Percentiles rank a stretch among this genome's conserved stretches.
These are phyloP conservation scores for Paragyromitra xinjiangensis DNA, from an alignment of 495 filamentous ascomycete species.

Conservation along the genomic window DNA sequence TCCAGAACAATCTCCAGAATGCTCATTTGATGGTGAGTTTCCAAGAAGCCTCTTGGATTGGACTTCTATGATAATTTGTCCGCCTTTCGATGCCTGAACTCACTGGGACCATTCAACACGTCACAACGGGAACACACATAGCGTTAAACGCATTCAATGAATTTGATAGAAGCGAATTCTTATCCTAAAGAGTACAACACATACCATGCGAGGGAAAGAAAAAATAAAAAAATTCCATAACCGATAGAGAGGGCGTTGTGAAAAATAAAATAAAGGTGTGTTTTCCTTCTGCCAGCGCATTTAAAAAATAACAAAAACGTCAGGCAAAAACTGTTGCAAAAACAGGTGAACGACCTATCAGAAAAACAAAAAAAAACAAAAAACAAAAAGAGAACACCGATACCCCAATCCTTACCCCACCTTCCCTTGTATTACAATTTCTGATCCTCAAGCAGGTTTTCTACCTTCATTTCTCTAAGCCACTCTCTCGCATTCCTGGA, in stretches of 20 bases:
- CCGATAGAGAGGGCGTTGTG: constrained; percentile 23
- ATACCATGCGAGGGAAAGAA: constrained; percentile 4
- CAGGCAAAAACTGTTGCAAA: constrained; percentile 34
- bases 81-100: not conserved
- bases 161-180: constrained; percentile 27
- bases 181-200: constrained; percentile 38
- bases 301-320: constrained; percentile 41
- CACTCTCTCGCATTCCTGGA: constrained; percentile 52
- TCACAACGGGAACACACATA: constrained; percentile 4
- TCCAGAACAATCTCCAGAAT: not conserved
- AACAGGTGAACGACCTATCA: constrained; percentile 35
- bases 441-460: constrained; percentile 24
- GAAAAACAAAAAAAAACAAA: constrained; percentile 44
- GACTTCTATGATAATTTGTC: not conserved
- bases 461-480: constrained; percentile 25
- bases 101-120: not conserved
- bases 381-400: constrained; percentile 50
- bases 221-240: constrained; percentile 23
- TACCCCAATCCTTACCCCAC: constrained; percentile 39
- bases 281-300: constrained; percentile 44
- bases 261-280: constrained; percentile 33
- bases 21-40: not conserved
- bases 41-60: not conserved
- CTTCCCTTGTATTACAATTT: constrained; percentile 53
- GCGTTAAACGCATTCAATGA: not conserved